These are phyloP conservation scores for Hyaloscypha variabilis DNA, from an alignment of 495 filamentous ascomycete genomes.

Conservation along the genomic window DNA sequence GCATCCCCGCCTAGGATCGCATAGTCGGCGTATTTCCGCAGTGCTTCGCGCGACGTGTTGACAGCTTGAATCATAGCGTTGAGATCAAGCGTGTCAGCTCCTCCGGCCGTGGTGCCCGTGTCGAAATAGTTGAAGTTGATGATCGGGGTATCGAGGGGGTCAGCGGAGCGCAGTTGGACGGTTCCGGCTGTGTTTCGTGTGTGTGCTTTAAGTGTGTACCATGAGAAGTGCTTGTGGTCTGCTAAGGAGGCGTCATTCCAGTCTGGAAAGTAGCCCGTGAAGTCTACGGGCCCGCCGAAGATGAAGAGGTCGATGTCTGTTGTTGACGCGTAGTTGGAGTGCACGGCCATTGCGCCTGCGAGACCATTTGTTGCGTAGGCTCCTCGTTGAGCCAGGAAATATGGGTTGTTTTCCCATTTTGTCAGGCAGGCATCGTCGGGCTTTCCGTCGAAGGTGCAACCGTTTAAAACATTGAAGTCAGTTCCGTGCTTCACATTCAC, in stretches of 20 bases:
- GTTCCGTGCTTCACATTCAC: constrained; percentile 45
- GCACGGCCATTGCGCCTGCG: constrained; percentile 48
- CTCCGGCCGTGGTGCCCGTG: constrained; percentile 31
- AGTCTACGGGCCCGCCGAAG: constrained; percentile 54
- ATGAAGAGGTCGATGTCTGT: constrained; percentile 53
- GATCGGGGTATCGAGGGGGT: constrained; percentile 57
- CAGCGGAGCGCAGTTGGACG: constrained; percentile 48
- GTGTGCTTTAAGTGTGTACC: constrained; percentile 55
- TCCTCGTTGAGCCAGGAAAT: constrained; percentile 29
- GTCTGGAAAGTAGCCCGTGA: constrained; percentile 54
- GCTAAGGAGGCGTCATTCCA: constrained; percentile 34
- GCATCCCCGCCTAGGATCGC: constrained; percentile 36
- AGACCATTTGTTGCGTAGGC: constrained; percentile 54
- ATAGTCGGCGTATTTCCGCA: constrained; percentile 23
- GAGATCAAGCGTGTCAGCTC: constrained; percentile 39
- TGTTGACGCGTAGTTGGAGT: constrained; percentile 40
- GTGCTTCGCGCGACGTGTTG: constrained; percentile 43
- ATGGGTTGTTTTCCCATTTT: constrained; percentile 40
- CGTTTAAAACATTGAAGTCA: constrained; percentile 41
- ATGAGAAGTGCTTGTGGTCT: constrained; percentile 42
- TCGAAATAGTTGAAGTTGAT: constrained; percentile 55
- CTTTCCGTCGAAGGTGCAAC: constrained; percentile 49
- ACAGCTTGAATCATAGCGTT: constrained; percentile 51
- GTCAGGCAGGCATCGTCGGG: constrained; percentile 51
- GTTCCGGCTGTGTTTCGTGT: constrained; percentile 53